Evolutionary conservation across 192 early-diverging fungal species (phyloP), one percentile per base, ranked within the genome.

Genomic region (Backusella morwellensis): DNA sequence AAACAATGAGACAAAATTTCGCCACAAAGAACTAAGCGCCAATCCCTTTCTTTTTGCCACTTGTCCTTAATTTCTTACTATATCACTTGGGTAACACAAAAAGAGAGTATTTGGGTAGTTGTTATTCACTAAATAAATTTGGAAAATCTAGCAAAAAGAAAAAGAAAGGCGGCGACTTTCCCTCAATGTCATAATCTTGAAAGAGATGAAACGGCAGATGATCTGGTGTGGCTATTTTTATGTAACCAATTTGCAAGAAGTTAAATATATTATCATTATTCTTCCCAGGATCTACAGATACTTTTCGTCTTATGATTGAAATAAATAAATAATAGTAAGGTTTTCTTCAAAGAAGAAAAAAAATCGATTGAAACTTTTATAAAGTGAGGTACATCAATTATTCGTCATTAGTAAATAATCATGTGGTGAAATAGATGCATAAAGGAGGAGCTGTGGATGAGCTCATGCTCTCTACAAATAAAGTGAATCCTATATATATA

Each of bases 81-180:
- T 9, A 59, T 59, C 54, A 59, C 54, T 50, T 59, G 56, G 56
- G 56, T 63, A 4, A 11, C 12, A 63, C 56, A 63, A 23, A 29
- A 63, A 63, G 19, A 63, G 23, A 63, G 26, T 63, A 63, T 63
- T 63, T 63, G 23, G 56, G 26, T 63, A 50, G 21, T 26, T 63
- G 56, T 63, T 63, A 63, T 63, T 63, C 21, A 63, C 56, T 63
- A 63, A 63, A 29, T 63, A 63, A 63, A 63, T 63, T 63, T 63
- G 56, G 56, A 63, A 63, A 63, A 63, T 14, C 12, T 2, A 29
- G 26, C 9, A 21, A 29, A 23, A 56, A 56, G n/a, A 26, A 29
- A 63, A 12, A 8, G 9, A 6, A 29, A 29, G 23, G 23, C 56
- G 23, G 19, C 19, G 19, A n/a, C 17, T 29, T 63, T 63, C 23